These are phyloP conservation scores for Fulvia fulva DNA, from an alignment of 2,329 filamentous ascomycete genomes.

Conservation along the genomic window DNA sequence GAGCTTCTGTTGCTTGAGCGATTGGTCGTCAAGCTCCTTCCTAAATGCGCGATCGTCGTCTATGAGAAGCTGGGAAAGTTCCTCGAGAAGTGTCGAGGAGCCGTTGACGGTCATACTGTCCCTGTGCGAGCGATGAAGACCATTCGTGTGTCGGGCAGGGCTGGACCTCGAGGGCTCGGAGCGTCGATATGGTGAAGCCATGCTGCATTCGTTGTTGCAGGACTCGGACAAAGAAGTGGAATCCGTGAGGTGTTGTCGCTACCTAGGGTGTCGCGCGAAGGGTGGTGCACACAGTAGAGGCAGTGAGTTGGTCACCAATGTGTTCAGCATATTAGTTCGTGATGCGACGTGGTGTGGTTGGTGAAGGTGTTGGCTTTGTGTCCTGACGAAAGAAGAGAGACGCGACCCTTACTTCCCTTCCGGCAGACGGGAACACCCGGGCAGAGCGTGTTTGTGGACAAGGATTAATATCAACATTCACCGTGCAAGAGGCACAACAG, in stretches of 20 bases:
- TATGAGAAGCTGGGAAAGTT: constrained; percentile 14
- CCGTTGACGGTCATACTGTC: constrained; percentile 5
- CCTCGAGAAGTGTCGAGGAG: constrained; percentile 12
- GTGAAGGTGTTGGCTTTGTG: too few relatives aligned
- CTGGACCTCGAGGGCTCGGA: constrained; percentile 14
- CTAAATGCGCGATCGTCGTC: constrained; percentile 17
- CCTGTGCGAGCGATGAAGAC: constrained; percentile 1
- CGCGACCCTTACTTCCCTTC: too few relatives aligned
- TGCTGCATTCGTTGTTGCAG: background rate
- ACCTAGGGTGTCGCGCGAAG: background rate
- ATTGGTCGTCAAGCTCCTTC: constrained; percentile 16
- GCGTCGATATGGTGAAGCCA: constrained; percentile 16
- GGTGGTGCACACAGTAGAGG: background rate
- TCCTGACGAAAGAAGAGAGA: too few relatives aligned
- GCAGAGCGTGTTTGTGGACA: too few relatives aligned
- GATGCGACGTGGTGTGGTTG: background rate
- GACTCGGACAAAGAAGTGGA: background rate
- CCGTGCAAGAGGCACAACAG: too few relatives aligned
- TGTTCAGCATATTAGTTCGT: background rate
- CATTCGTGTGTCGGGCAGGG: constrained; percentile 12
- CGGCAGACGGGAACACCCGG: too few relatives aligned
- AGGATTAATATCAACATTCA: too few relatives aligned
- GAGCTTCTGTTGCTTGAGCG: constrained; percentile 14
- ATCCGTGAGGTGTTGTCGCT: background rate
- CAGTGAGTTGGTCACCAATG: background rate